Evolutionary conservation across 768 basidiomycete species (phyloP), one percentile per base, ranked within the genome.

Genomic region (Tricholoma matsutake): DNA sequence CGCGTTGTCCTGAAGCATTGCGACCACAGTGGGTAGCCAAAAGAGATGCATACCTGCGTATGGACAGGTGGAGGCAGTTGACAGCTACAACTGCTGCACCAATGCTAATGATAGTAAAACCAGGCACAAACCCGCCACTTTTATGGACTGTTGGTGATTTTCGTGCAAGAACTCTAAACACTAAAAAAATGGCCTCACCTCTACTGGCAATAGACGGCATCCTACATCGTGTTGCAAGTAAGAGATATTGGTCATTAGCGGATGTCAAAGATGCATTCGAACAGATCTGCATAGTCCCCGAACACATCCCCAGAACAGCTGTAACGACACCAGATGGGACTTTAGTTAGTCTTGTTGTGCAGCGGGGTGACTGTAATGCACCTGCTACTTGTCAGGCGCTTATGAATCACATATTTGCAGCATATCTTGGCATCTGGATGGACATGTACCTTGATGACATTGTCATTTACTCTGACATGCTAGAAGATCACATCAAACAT

Each of bases 1-100:
- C 76, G 0, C 43, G 64, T 9, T 83, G 81, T 56, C 76, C 78
- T 1, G 78, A 81, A 45, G 69, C 74, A 0, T 58, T 80, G 2
- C 13, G 64, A 25, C 14, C 20, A 0, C 74, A 72, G 53, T 74
- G n/a, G n/a, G 75, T 37, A 7, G 67, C 69, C 25, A 78, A 76
- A 31, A 39, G 65, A 1, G 65, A 71, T 32, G 63, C 68, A 0
- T 77, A 77, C 47, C 5, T 75, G 0, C 65, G 60, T 31, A 58
- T 71, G 1, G 72, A 71, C 0, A 64, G 67, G 0, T 75, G 73
- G 75, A 53, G 73, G n/a, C 70, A 76, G 8, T 66, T 67, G 0
- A 72, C 65, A 4, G 66, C 72, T 14, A 58, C 68, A 0, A 82
- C 75, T 34, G 71, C 73, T 0, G 70, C 73, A 0, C 79, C 79